phyloP scores from a whole-genome alignment of 1,284 basidiomycete genomes.

The Ceratorhiza oryzae-sativae region DNA sequence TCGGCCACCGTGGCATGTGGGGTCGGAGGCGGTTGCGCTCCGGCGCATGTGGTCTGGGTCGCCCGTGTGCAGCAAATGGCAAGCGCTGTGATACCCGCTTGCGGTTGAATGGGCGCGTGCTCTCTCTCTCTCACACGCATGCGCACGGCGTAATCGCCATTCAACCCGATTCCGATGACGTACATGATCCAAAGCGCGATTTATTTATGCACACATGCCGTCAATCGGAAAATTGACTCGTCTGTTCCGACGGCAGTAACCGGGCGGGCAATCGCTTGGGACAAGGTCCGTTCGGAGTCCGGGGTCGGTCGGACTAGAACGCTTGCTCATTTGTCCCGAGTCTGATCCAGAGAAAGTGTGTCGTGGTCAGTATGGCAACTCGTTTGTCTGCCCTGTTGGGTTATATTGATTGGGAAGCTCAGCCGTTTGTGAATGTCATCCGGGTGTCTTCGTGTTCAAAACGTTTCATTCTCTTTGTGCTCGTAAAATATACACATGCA shows the following conservation, averaged over 20 bases:
- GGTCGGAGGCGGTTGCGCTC: not conserved
- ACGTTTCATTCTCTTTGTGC: no score
- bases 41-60: not conserved
- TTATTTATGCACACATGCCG: not conserved
- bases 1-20: not conserved
- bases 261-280: no score
- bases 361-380: not conserved
- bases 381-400: not conserved
- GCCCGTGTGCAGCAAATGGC: no score
- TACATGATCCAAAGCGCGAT: not conserved
- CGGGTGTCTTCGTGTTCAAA: no score
- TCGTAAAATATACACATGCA: no score
- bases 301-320: constrained; percentile 2
- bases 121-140: no score
- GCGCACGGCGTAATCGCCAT: not conserved
- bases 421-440: not conserved
- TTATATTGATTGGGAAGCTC: not conserved
- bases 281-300: not conserved
- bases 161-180: not conserved
- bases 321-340: not conserved
- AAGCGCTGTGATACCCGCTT: no score
- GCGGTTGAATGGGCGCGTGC: no score
- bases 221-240: no score
- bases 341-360: constrained; percentile 2
- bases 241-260: not conserved